Conservation (phyloP, 2,329 filamentous ascomycete species). For the Plectosphaerella cucumerina region DNA sequence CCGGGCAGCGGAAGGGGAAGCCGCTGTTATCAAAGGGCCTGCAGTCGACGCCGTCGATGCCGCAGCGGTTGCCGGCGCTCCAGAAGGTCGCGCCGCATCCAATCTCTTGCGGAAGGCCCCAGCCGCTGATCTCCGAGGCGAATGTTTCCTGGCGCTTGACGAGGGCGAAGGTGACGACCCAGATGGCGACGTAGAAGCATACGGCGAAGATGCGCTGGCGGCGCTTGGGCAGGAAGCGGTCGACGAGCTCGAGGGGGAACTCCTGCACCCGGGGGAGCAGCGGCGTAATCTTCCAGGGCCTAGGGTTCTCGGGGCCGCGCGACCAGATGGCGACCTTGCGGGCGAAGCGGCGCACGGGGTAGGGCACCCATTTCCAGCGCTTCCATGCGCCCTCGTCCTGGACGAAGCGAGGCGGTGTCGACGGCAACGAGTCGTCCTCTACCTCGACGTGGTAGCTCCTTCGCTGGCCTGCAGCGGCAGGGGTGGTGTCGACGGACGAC, state of each 20-base stretch:
- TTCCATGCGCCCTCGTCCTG: conserved; percentile 50
- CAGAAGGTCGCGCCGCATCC: conserved; percentile 68
- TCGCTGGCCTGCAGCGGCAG: conserved; percentile 22
- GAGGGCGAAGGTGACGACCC: conserved; percentile 66
- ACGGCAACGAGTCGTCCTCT: conserved; percentile 34
- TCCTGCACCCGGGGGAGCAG: conserved; percentile 64
- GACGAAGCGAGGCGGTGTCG: conserved; percentile 53
- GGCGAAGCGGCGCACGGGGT: conserved; percentile 43
- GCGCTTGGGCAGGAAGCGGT: conserved; percentile 55
- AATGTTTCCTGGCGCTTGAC: conserved; percentile 61
- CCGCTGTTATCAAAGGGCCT: conserved; percentile 68
- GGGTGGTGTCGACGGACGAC: background rate
- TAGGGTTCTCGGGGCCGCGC: conserved; percentile 50
- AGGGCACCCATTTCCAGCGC: conserved; percentile 56
- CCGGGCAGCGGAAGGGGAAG: conserved; percentile 72
- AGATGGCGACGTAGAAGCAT: conserved; percentile 57
- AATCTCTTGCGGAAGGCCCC: conserved; percentile 62
- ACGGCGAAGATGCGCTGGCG: conserved; percentile 57
- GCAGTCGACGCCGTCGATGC: conserved; percentile 69
- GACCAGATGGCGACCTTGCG: conserved; percentile 45
- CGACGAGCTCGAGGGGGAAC: conserved; percentile 59
- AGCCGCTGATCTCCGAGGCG: conserved; percentile 59
- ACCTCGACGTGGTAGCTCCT: conserved; percentile 39
- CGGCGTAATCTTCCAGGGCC: conserved; percentile 48
- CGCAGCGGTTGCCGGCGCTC: conserved; percentile 66